These are phyloP conservation scores for Aspergillus versicolor DNA, from an alignment of 2,329 filamentous ascomycete species.

Conservation along the genomic window DNA sequence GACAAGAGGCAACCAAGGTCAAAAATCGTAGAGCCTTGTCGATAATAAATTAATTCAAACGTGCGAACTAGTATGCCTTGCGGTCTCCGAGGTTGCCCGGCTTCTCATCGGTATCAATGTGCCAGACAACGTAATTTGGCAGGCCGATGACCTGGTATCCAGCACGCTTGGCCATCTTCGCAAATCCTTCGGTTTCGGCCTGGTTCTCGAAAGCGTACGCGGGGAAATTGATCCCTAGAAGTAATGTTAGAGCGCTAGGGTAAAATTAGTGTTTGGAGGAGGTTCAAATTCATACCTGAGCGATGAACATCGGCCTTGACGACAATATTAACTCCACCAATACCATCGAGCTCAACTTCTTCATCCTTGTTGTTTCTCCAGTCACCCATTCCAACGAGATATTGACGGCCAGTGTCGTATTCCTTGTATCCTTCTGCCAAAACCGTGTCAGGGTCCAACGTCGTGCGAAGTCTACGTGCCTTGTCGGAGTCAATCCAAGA, in stretches of 20 bases:
- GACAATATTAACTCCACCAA: slow-evolving; percentile 94
- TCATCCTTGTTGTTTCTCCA: slow-evolving; percentile 89
- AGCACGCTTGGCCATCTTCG: slow-evolving; percentile 96
- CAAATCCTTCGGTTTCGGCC: slow-evolving; percentile 97
- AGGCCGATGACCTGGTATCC: slow-evolving; percentile 90
- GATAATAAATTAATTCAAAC: not conserved
- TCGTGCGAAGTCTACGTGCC: slow-evolving; percentile 70
- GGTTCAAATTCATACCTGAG: slow-evolving; percentile 55
- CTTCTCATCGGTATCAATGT: slow-evolving; percentile 96
- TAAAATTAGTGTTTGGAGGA: not conserved
- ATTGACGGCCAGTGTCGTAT: slow-evolving; percentile 82
- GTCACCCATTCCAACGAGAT: slow-evolving; percentile 90
- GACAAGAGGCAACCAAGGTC: slow-evolving; percentile 11
- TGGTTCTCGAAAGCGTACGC: slow-evolving; percentile 97
- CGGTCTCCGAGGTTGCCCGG: slow-evolving; percentile 64
- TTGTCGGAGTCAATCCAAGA: slow-evolving; percentile 96
- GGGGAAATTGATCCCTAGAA: slow-evolving; percentile 89
- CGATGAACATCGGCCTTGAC: slow-evolving; percentile 98
- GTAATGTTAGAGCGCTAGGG: slow-evolving; percentile 27
- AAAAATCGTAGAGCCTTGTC: not conserved
- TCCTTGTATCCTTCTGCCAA: slow-evolving; percentile 95
- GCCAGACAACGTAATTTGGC: slow-evolving; percentile 98
- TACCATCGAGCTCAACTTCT: slow-evolving; percentile 88
- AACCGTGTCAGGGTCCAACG: slow-evolving; percentile 74
- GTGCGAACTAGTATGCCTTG: slow-evolving; percentile 36